phyloP scores from a whole-genome alignment of 495 filamentous ascomycete genomes.

The Chaetomium fimeti region DNA sequence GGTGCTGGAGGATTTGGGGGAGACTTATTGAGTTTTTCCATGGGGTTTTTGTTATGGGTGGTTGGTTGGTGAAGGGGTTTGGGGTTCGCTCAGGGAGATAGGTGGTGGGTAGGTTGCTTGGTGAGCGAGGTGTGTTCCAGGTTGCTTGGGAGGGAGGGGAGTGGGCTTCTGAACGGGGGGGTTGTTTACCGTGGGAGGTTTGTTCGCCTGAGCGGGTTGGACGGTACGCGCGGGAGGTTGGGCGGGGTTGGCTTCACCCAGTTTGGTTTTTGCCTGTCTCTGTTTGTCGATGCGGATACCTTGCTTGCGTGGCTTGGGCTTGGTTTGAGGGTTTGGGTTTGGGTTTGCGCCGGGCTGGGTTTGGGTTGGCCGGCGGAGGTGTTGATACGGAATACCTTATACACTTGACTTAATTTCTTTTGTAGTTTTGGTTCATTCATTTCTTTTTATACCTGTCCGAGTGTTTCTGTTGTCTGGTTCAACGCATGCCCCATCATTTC shows the following conservation, averaged over 20 bases:
- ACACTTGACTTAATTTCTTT: constrained; percentile 7
- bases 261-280: constrained; percentile 1
- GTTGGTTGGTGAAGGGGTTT: not conserved
- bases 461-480: not conserved
- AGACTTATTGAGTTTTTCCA: constrained; percentile 42
- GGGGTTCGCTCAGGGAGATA: not conserved
- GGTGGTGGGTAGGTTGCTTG: not conserved
- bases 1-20: constrained; percentile 48
- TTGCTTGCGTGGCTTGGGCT: constrained; percentile 7
- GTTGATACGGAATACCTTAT: constrained; percentile 13
- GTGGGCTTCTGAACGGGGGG: not conserved
- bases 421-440: not conserved
- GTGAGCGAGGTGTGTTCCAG: not conserved
- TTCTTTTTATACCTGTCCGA: not conserved
- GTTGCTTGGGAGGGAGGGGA: not conserved
- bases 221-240: too few relatives aligned
- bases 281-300: constrained; percentile 11
- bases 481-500: not conserved
- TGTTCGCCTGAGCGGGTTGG: too few relatives aligned
- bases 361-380: constrained; percentile 3
- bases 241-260: too few relatives aligned
- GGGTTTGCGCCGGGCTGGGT: not conserved
- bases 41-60: not conserved
- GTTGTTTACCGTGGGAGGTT: not conserved
- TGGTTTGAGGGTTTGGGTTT: constrained; percentile 6